Evolutionary conservation across 108 stramenopile genomes (phyloP).

Genomic region (Mediolabrus comicus): DNA sequence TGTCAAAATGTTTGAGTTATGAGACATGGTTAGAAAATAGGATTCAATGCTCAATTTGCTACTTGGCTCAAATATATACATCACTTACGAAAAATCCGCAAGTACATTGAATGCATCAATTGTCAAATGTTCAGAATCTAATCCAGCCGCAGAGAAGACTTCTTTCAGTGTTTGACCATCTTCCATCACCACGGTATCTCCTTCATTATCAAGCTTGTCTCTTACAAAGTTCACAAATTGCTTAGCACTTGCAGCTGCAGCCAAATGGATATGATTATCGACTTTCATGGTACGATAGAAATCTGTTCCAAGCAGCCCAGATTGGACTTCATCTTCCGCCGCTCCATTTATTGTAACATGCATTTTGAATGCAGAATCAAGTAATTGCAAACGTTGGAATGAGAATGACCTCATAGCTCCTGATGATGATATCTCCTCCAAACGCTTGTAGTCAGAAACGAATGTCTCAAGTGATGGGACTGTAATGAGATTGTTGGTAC

Average conservation of each 20-base stretch:
- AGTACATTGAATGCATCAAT: constrained; percentile 99
- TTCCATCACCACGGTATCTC: constrained; percentile 72
- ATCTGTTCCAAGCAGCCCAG: constrained; percentile 88
- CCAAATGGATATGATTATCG: constrained; percentile 98
- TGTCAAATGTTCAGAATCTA: constrained; percentile 96
- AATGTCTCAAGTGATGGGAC: constrained; percentile 75
- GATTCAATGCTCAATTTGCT: no score
- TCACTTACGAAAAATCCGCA: constrained; percentile 85
- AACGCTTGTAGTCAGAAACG: constrained; percentile 67
- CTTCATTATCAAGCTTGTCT: constrained; percentile 90
- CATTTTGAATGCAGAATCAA: constrained; percentile 83
- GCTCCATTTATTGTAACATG: constrained; percentile 84
- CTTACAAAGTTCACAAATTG: constrained; percentile 98
- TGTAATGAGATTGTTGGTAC: constrained; percentile 47
- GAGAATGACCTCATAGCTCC: constrained; percentile 86
- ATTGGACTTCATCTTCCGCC: constrained; percentile 78
- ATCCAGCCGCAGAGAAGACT: constrained; percentile 83
- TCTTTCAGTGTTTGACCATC: constrained; percentile 81
- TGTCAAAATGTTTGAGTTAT: neutral
- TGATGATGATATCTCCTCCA: constrained; percentile 68
- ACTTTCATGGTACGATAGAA: constrained; percentile 99
- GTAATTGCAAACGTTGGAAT: constrained; percentile 85
- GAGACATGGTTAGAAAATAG: neutral
- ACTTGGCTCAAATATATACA: no score
- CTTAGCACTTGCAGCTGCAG: constrained; percentile 96